Evolutionary conservation across 1,284 basidiomycete species (phyloP), one percentile per base, ranked within the genome.

Genomic region (Sporisorium iseilematis-ciliati): DNA sequence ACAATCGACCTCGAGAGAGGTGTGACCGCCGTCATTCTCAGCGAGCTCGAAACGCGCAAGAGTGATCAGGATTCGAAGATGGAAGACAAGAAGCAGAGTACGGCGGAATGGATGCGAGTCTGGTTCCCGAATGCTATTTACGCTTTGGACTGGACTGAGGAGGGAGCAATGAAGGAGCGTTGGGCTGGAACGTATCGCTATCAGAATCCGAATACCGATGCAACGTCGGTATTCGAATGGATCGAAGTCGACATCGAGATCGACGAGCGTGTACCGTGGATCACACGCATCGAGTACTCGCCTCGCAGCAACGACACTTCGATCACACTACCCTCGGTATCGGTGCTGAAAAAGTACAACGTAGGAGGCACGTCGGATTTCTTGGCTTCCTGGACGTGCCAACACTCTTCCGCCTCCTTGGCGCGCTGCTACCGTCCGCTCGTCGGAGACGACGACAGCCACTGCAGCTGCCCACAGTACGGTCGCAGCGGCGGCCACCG

Each of bases 321-420:
- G 11, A 33, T 20, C 20, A 25, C 41, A 6, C 21, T 11, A 6
- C n/a, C 41, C 8, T 2, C 55, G 2, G 57, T 59, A 6, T 59
- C 57, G 1, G 57, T 59, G 29, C 42, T 59, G n/a, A 51, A 45
- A 14, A 52, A 59, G 41, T 59, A 59, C 50, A 59, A 59, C 33
- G 57, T 40, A 4, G 57, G 57, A 8, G 57, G 57, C 10, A 59
- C 57, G 8, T n/a, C 50, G 11, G 57, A 59, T 29, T 59, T 59
- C 31, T 26, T 59, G 4, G 57, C 49, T 21, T 49, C 49, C 3
- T 59, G 57, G 57, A 59, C 57, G 8, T 59, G 57, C 18, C 41
- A 52, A 20, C 7, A 25, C 8, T 8, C 21, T 23, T 2, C 8
- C 11, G 43, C 21, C 7, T 7, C 2, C 43, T 7, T 45, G 11